Percentiles rank a stretch among this genome's conserved stretches.
These are phyloP conservation scores for Ensete glaucum DNA, from an alignment of 176 grass and related monocot genomes.

Conservation along the genomic window DNA sequence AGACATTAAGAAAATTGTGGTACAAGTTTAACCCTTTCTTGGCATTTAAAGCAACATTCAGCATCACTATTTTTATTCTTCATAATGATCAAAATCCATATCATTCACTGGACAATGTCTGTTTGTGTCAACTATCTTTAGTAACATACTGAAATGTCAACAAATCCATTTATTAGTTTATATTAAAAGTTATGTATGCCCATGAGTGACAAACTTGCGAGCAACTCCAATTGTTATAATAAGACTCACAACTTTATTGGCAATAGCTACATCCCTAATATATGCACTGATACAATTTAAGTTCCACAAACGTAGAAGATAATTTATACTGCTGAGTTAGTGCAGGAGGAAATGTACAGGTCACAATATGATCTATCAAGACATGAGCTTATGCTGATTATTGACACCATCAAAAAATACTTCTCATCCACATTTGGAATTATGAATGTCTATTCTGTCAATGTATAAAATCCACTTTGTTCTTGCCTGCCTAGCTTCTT, in stretches of 20 bases:
- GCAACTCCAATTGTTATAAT: background rate
- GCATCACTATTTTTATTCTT: background rate
- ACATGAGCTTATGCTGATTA: background rate
- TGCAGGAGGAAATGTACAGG: background rate
- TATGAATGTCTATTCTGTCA: too few relatives aligned
- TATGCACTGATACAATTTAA: background rate
- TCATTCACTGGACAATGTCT: background rate
- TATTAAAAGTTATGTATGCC: background rate
- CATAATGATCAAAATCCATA: background rate
- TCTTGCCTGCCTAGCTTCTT: background rate
- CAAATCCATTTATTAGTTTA: background rate
- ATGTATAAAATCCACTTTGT: too few relatives aligned
- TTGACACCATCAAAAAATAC: background rate
- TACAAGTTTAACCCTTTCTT: background rate
- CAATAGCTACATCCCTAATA: background rate
- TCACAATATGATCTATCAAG: background rate
- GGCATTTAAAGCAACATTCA: background rate
- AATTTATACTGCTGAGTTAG: background rate
- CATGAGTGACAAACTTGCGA: background rate
- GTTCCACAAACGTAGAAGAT: background rate
- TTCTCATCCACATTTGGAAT: too few relatives aligned
- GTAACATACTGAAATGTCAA: background rate
- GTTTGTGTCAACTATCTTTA: background rate
- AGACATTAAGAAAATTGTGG: background rate
- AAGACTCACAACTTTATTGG: background rate